These are phyloP conservation scores for Acacia pycnantha DNA, from an alignment of 331 rosid species.

Conservation along the genomic window DNA sequence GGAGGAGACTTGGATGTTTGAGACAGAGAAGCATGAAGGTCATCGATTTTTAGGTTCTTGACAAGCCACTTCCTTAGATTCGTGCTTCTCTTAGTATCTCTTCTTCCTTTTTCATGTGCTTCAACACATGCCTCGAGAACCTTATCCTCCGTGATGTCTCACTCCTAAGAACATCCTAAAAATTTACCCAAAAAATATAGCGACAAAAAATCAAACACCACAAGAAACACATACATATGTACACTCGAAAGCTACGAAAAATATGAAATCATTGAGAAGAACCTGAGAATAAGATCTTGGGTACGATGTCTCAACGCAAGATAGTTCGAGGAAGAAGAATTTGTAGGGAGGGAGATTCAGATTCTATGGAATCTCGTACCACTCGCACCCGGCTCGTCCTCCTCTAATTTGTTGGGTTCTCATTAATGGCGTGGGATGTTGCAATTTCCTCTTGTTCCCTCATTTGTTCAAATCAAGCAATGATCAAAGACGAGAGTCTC, in stretches of 20 bases:
- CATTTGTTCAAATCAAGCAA: too few relatives aligned
- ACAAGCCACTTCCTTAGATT: constrained; percentile 50
- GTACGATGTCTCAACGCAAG: constrained; percentile 34
- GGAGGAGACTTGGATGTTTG: too few relatives aligned
- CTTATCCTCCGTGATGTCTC: constrained; percentile 38
- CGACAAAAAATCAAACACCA: not conserved
- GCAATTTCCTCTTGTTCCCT: too few relatives aligned
- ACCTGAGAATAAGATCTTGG: constrained; percentile 55
- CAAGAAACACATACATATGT: not conserved
- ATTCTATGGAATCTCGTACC: constrained; percentile 78
- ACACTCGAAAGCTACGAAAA: too few relatives aligned
- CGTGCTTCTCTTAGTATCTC: constrained; percentile 32
- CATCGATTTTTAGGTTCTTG: constrained; percentile 50
- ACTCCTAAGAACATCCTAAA: constrained; percentile 55
- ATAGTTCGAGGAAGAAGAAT: constrained; percentile 38
- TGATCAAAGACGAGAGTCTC: too few relatives aligned
- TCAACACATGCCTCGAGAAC: constrained; percentile 42
- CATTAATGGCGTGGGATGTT: too few relatives aligned
- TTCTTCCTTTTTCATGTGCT: constrained; percentile 40
- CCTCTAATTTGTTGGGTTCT: constrained; percentile 32
- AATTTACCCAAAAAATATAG: not conserved
- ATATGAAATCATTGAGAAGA: not conserved
- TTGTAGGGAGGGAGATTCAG: constrained; percentile 40
- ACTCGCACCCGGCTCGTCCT: constrained; percentile 51
- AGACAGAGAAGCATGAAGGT: constrained; percentile 30